A percentile compares a stretch with the other conserved stretches of the same genome.
phyloP scores from a whole-genome alignment of 1,284 basidiomycete genomes.

The Ganoderma resinaceum region DNA sequence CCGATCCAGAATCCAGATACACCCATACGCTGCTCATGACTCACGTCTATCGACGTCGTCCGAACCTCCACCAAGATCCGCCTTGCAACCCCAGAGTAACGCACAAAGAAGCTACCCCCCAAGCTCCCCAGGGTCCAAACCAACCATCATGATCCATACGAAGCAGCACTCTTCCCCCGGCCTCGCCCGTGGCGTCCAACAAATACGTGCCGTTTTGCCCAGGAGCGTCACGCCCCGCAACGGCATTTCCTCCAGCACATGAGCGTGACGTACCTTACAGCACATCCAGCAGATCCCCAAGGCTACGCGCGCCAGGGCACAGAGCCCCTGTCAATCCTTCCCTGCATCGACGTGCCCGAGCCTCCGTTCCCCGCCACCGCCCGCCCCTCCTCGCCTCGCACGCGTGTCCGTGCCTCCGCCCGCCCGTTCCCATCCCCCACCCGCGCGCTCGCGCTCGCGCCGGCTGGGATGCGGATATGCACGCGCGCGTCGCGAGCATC shows the following conservation, averaged over 20 bases:
- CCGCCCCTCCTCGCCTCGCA: not conserved
- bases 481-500: not conserved
- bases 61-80: not conserved
- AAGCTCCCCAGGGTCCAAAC: too few relatives aligned
- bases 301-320: not conserved
- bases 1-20: not conserved
- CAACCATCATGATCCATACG: too few relatives aligned
- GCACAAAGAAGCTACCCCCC: not conserved
- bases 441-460: not conserved
- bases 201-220: not conserved
- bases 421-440: not conserved
- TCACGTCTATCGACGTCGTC: not conserved
- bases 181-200: too few relatives aligned
- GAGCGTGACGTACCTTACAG: too few relatives aligned
- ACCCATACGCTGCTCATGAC: not conserved
- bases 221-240: too few relatives aligned
- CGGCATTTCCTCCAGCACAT: too few relatives aligned
- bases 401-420: not conserved
- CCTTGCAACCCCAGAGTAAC: not conserved
- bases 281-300: not conserved
- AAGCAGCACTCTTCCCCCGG: not conserved
- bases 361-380: not conserved
- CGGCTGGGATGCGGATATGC: not conserved
- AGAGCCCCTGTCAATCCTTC: slow-evolving; percentile 5
- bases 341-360: slow-evolving; percentile 7